Percentiles rank a stretch among this genome's conserved stretches.
Evolutionary conservation across 768 basidiomycete genomes (phyloP).

Genomic region (Coprinellus micaceus): DNA sequence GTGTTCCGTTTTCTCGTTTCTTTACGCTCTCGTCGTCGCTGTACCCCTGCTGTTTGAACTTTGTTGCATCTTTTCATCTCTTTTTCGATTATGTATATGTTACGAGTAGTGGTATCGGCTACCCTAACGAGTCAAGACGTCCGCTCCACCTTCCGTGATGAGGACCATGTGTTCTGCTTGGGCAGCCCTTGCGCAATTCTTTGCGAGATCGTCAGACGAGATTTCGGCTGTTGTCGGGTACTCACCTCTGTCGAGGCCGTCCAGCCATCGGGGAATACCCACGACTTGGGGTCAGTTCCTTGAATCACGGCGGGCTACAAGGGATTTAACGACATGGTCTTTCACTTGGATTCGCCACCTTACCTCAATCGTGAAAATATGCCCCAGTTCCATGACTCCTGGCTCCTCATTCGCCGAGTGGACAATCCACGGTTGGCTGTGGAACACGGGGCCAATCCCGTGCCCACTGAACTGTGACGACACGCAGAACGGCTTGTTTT

Average conservation of each 20-base stretch:
- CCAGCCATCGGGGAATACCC: slow-evolving; percentile 92
- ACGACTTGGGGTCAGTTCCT: slow-evolving; percentile 61
- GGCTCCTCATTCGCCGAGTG: slow-evolving; percentile 88
- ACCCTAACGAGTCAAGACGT: slow-evolving; percentile 59
- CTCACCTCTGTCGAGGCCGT: slow-evolving; percentile 83
- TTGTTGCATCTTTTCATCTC: slow-evolving; percentile 6
- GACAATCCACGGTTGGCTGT: slow-evolving; percentile 77
- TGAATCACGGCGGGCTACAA: slow-evolving; percentile 72
- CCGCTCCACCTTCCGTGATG: slow-evolving; percentile 74
- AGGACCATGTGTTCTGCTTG: slow-evolving; percentile 89
- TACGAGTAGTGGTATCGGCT: not conserved
- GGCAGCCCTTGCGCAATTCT: slow-evolving; percentile 81
- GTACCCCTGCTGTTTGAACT: not conserved
- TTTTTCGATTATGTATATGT: slow-evolving; percentile 11
- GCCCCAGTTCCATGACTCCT: slow-evolving; percentile 75
- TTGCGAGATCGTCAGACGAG: not conserved
- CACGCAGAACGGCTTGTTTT: slow-evolving; percentile 48
- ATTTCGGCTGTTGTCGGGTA: too few species aligned
- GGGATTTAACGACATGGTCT: not conserved
- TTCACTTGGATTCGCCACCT: slow-evolving; percentile 6
- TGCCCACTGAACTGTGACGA: slow-evolving; percentile 79
- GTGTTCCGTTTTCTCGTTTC: not conserved
- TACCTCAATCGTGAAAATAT: slow-evolving; percentile 93
- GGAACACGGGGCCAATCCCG: slow-evolving; percentile 81
- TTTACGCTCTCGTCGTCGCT: not conserved